Evolutionary conservation across 139 green algal genomes (phyloP).

Genomic region (Mychonastes homosphaera): DNA sequence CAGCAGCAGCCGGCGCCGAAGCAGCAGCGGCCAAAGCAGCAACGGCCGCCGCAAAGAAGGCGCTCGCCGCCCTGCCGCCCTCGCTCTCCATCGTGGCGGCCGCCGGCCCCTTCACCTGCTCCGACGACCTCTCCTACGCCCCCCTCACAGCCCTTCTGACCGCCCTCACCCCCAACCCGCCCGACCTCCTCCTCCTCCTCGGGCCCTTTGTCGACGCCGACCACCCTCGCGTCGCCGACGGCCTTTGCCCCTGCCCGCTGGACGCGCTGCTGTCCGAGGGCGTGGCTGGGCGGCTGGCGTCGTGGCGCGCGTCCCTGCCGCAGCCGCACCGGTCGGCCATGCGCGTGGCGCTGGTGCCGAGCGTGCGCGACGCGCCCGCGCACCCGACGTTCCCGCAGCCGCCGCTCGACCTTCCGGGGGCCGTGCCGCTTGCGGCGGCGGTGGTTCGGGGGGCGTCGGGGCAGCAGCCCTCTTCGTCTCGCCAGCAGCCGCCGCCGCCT

Average conservation of each 20-base stretch:
- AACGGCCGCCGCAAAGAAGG: background rate
- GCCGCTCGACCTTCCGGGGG: conserved; percentile 27
- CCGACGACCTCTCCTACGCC: conserved; percentile 51
- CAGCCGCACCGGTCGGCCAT: too few species aligned
- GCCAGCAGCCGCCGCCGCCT: background rate
- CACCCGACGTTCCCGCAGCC: conserved; percentile 65
- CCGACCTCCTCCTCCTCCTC: conserved; percentile 42
- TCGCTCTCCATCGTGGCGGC: conserved; percentile 42
- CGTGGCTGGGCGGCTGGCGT: conserved; percentile 11
- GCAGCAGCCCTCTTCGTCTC: background rate
- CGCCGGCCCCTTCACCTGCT: conserved; percentile 56
- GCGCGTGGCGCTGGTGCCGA: conserved; percentile 65
- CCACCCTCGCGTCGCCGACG: conserved; percentile 46
- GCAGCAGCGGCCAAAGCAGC: too few species aligned
- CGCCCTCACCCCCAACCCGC: conserved; percentile 6
- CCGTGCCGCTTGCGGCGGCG: background rate
- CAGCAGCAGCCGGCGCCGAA: too few species aligned
- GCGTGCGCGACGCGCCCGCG: conserved; percentile 56
- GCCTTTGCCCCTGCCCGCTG: background rate
- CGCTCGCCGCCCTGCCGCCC: background rate
- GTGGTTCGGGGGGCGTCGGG: background rate
- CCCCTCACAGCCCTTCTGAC: conserved; percentile 65
- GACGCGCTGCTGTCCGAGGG: background rate
- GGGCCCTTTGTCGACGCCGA: conserved; percentile 89
- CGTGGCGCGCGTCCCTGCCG: conserved; percentile 33